These are phyloP conservation scores for Chaetomium strumarium DNA, from an alignment of 2,329 filamentous ascomycete species.

Conservation along the genomic window DNA sequence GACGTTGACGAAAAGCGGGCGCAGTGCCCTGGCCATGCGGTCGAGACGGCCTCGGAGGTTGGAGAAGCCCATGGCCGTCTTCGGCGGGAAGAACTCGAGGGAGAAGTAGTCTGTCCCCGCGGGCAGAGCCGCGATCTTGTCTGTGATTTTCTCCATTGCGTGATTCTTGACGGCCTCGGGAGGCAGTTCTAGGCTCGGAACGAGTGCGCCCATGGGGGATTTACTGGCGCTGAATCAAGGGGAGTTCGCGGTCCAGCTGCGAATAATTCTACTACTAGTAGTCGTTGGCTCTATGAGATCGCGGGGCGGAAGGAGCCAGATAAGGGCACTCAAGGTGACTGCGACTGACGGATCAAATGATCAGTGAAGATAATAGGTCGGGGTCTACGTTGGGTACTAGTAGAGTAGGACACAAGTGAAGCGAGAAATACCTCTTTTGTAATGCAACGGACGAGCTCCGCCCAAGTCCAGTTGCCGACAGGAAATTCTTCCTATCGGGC, in stretches of 20 bases:
- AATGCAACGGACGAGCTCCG: neutral
- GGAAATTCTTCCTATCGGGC: slow-evolving; percentile 10
- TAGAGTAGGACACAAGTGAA: no score
- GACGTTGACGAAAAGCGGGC: slow-evolving; percentile 91
- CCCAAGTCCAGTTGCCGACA: neutral
- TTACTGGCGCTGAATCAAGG: neutral
- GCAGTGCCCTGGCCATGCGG: slow-evolving; percentile 87
- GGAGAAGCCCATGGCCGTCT: slow-evolving; percentile 90
- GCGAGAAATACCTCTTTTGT: no score
- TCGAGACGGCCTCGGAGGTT: slow-evolving; percentile 90
- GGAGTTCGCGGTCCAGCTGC: neutral
- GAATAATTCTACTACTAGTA: neutral
- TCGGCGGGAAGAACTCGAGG: slow-evolving; percentile 98
- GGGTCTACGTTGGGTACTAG: no score
- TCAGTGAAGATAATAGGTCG: no score
- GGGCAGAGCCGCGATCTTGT: slow-evolving; percentile 89
- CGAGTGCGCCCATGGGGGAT: slow-evolving; percentile 20
- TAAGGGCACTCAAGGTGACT: no score
- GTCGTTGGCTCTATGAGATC: neutral
- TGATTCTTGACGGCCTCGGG: slow-evolving; percentile 17
- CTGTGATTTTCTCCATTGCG: slow-evolving; percentile 79
- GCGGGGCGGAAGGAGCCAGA: neutral
- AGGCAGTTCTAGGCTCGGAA: slow-evolving; percentile 19
- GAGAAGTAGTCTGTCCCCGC: slow-evolving; percentile 83
- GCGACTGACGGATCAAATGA: no score